Evolutionary conservation across 2,329 filamentous ascomycete species (phyloP).

Genomic region (Cryphonectria nitschkei): DNA sequence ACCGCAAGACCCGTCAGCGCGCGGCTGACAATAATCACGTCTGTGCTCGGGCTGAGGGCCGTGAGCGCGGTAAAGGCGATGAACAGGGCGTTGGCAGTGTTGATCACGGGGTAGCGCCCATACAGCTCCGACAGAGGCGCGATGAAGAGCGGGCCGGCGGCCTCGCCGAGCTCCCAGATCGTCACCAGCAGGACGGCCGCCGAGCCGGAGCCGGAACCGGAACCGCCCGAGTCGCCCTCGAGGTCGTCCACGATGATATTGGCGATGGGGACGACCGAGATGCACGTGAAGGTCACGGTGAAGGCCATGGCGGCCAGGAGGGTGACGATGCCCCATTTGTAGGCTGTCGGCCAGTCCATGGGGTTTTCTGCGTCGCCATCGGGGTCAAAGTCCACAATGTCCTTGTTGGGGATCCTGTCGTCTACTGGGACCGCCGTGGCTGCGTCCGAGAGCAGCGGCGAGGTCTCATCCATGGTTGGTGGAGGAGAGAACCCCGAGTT

Average conservation of each 20-base stretch:
- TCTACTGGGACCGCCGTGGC: constrained; percentile 32
- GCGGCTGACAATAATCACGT: constrained; percentile 56
- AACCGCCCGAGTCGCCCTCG: constrained; percentile 31
- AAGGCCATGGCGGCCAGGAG: constrained; percentile 59
- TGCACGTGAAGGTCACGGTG: constrained; percentile 62
- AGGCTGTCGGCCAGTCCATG: constrained; percentile 53
- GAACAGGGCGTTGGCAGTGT: constrained; percentile 55
- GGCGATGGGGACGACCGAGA: constrained; percentile 58
- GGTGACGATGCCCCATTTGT: constrained; percentile 58
- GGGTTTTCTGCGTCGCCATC: constrained; percentile 55
- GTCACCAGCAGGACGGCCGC: constrained; percentile 67
- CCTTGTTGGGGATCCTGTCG: constrained; percentile 30
- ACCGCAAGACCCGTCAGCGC: constrained; percentile 65
- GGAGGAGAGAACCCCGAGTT: neutral
- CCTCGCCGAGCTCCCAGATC: constrained; percentile 71
- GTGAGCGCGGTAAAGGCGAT: constrained; percentile 51
- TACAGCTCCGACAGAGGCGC: constrained; percentile 66
- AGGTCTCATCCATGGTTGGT: constrained; percentile 40
- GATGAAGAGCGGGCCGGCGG: constrained; percentile 62
- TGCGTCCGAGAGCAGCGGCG: constrained; percentile 38
- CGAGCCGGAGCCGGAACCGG: constrained; percentile 43
- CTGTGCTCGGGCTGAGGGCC: constrained; percentile 49
- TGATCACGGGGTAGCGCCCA: constrained; percentile 59
- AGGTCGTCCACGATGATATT: constrained; percentile 54
- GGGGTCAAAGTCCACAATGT: constrained; percentile 50